Percentiles rank a stretch among this genome's conserved stretches.
phyloP scores from a whole-genome alignment of 1,284 basidiomycete species.

The Malassezia obtusa region DNA sequence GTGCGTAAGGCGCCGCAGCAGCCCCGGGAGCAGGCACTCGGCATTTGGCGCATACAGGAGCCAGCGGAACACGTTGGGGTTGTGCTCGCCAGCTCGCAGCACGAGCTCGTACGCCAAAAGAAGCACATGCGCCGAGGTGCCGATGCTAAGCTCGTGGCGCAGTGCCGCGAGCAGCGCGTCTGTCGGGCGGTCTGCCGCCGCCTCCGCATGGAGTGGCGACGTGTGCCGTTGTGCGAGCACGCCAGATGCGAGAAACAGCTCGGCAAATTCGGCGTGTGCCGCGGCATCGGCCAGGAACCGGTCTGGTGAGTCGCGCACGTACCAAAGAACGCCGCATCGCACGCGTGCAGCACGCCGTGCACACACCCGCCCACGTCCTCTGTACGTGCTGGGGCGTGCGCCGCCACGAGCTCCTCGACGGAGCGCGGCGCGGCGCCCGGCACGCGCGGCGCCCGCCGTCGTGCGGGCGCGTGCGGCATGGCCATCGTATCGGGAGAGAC shows the following conservation, averaged over 20 bases:
- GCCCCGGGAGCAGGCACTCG: conserved; percentile 15
- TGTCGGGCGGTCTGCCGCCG: background rate
- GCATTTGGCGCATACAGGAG: conserved; percentile 1
- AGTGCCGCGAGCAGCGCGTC: background rate
- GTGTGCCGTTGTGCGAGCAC: background rate
- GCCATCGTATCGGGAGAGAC: conserved; percentile 1
- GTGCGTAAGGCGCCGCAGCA: conserved; percentile 38
- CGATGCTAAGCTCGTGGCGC: background rate
- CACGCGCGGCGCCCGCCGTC: background rate
- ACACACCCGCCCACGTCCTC: background rate
- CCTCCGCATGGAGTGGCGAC: background rate
- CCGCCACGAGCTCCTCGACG: background rate
- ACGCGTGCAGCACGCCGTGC: background rate
- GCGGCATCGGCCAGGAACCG: background rate
- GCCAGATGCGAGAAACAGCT: background rate
- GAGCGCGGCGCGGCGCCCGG: background rate
- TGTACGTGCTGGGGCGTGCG: background rate
- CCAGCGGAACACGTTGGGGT: conserved; percentile 14
- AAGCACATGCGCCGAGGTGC: conserved; percentile 47
- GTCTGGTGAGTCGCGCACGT: background rate
- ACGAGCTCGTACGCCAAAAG: conserved; percentile 69
- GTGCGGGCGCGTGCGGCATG: background rate
- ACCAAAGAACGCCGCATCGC: conserved; percentile 4
- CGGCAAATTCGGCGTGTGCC: background rate
- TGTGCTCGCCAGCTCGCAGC: conserved; percentile 58